Evolutionary conservation across 2,329 filamentous ascomycete species (phyloP).

Genomic region (Triangularia verruculosa): DNA sequence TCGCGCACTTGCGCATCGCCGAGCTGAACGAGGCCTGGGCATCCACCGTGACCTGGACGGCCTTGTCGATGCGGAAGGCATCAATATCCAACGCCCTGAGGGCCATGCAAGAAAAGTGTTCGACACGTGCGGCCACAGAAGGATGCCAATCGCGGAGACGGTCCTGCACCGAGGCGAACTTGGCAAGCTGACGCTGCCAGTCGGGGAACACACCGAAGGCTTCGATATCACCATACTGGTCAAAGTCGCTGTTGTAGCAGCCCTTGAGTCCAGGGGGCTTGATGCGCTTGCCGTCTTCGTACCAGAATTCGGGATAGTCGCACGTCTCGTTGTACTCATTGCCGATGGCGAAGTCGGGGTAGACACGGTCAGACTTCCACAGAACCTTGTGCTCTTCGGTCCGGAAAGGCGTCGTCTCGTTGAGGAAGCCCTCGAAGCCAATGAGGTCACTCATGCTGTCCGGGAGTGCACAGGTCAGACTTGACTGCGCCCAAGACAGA

Average conservation of each 20-base stretch:
- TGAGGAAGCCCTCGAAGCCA: slow-evolving; percentile 59
- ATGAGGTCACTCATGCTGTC: slow-evolving; percentile 58
- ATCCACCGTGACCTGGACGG: slow-evolving; percentile 61
- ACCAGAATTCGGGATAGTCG: slow-evolving; percentile 60
- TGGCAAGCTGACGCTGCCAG: slow-evolving; percentile 61
- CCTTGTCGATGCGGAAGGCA: slow-evolving; percentile 66
- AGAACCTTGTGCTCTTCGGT: slow-evolving; percentile 54
- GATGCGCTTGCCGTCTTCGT: slow-evolving; percentile 46
- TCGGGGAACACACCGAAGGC: slow-evolving; percentile 62
- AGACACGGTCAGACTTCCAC: slow-evolving; percentile 54
- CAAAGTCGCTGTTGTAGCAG: slow-evolving; percentile 63
- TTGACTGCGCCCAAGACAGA: neutral
- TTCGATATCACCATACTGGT: slow-evolving; percentile 61
- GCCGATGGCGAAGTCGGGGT: slow-evolving; percentile 54
- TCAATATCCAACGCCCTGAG: slow-evolving; percentile 64
- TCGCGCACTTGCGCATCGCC: slow-evolving; percentile 56
- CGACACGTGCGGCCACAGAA: slow-evolving; percentile 54
- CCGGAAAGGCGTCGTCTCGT: slow-evolving; percentile 54
- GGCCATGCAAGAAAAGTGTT: slow-evolving; percentile 61
- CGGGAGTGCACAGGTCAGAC: slow-evolving; percentile 10
- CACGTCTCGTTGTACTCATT: slow-evolving; percentile 54
- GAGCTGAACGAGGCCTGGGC: slow-evolving; percentile 56
- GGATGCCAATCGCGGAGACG: slow-evolving; percentile 63
- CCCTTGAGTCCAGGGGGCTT: slow-evolving; percentile 49
- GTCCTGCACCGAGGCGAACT: slow-evolving; percentile 66